Base-by-base conservation (phyloP, 1,139 yeast genomes). In the Geotrichum armillariae region DNA sequence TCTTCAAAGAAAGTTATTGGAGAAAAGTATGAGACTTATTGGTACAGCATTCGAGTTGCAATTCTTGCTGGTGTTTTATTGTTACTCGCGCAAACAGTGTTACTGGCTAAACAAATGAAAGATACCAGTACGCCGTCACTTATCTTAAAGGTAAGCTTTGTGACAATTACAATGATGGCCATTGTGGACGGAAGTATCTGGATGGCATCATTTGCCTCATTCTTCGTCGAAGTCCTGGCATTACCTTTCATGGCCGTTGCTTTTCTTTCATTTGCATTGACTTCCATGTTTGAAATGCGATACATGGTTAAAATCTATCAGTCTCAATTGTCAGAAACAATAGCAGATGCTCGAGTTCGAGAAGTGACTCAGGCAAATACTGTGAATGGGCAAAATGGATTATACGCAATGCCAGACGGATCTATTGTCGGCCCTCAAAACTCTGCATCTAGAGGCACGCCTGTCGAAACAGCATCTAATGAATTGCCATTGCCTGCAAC, bases 51-150 rank as follows among this genome's bases (percentile, higher is more conserved):
- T 22, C 55, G 68, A 16, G 37, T 52, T 11, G 56, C 58, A 5
- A 52, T 63, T 1, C 70, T 75, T n/a, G 74, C 80, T 3, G 73
- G 64, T 2, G 56, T 80, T 4, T 52, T 72, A 0, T 60, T 89
- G 31, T 60, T 80, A 21, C 65, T 79, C 3, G 50, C 65, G 0
- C 85, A 82, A 57, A 73, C 80, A 1, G 66, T 76, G 49, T 59
- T 81, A 8, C 64, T 80, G 12, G 72, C 81, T 49, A 73, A 80
- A 47, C 96, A 90, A 65, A 83, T 86, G 80, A 78, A 80, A 52
- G 70, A 72, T 31, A 78, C 88, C 1, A 80, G 77, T 57, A 87
- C 96, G 0, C 96, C 96, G 0, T 89, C 95, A 0, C 83, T 85
- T 8, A 76, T 87, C 39, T 80, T 84, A 36, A 74, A 87, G 54